Conservation (phyloP, 2,329 filamentous ascomycete genomes). For the Epichloe sylvatica region DNA sequence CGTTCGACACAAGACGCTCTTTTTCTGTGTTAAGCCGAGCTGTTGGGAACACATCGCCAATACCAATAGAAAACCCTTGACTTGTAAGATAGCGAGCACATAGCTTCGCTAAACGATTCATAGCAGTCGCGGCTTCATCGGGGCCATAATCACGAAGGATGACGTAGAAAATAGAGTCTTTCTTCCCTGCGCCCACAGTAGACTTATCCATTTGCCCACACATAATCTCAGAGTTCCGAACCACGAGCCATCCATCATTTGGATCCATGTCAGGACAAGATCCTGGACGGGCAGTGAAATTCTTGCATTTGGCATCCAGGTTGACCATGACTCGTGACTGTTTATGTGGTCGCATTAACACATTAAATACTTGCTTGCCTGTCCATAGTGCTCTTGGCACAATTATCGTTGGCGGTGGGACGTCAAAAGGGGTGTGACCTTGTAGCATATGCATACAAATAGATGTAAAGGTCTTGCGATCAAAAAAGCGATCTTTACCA, state of each 20-base stretch:
- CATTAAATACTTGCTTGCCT: slow-evolving; percentile 89
- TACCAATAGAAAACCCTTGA: slow-evolving; percentile 89
- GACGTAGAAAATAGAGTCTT: slow-evolving; percentile 94
- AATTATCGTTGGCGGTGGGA: slow-evolving; percentile 74
- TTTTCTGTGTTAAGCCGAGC: slow-evolving; percentile 57
- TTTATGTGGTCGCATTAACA: slow-evolving; percentile 80
- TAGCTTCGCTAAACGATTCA: slow-evolving; percentile 86
- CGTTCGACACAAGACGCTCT: slow-evolving; percentile 57
- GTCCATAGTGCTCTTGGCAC: slow-evolving; percentile 88
- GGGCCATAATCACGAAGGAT: slow-evolving; percentile 91
- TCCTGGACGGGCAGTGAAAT: slow-evolving; percentile 51
- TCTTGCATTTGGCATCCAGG: slow-evolving; percentile 79
- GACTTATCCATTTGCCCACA: slow-evolving; percentile 97
- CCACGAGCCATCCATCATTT: slow-evolving; percentile 80
- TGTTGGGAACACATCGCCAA: slow-evolving; percentile 84
- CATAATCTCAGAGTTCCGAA: slow-evolving; percentile 95
- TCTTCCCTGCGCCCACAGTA: slow-evolving; percentile 93
- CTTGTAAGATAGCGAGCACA: slow-evolving; percentile 82
- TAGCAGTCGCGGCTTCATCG: slow-evolving; percentile 72
- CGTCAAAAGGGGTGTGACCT: slow-evolving; percentile 59
- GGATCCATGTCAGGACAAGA: slow-evolving; percentile 58
- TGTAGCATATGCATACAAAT: slow-evolving; percentile 92
- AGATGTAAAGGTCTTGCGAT: slow-evolving; percentile 75
- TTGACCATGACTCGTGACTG: slow-evolving; percentile 75
- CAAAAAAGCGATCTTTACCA: slow-evolving; percentile 85